phyloP scores from a whole-genome alignment of 495 filamentous ascomycete species.

The Aspergillus diversus region DNA sequence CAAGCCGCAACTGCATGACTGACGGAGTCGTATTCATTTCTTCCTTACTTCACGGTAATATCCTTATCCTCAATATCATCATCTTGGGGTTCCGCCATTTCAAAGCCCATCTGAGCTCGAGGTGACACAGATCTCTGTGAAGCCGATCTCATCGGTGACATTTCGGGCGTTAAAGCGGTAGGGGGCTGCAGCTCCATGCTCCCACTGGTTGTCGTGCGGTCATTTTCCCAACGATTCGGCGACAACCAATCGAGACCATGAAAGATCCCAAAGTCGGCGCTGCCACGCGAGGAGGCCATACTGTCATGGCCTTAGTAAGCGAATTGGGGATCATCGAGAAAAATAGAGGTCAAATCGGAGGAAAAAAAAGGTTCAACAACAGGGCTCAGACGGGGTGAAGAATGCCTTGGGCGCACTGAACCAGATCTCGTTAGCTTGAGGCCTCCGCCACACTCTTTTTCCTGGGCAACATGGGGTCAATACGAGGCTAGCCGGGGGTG shows the following conservation, averaged over 20 bases:
- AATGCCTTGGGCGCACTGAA: not conserved
- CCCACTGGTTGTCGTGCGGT: no score
- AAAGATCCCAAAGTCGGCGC: conserved; percentile 7
- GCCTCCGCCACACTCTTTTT: not conserved
- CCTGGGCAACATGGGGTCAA: not conserved
- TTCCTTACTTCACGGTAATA: conserved; percentile 27
- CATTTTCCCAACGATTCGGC: not conserved
- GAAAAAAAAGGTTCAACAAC: not conserved
- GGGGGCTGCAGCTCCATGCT: not conserved
- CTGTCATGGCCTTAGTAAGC: not conserved
- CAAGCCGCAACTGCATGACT: conserved; percentile 4
- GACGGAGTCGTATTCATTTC: not conserved
- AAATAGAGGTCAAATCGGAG: not conserved
- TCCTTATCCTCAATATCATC: conserved; percentile 10
- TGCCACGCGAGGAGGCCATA: conserved; percentile 10
- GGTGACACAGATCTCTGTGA: conserved; percentile 16
- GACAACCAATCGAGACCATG: conserved; percentile 18
- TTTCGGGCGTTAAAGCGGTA: conserved; percentile 2
- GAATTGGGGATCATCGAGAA: not conserved
- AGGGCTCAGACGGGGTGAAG: not conserved
- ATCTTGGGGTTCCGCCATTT: not conserved
- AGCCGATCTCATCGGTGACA: conserved; percentile 10
- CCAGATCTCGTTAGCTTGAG: not conserved
- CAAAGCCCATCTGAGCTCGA: not conserved
- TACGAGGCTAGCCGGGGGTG: not conserved